These are phyloP conservation scores for Boletus reticuloceps DNA, from an alignment of 768 basidiomycete genomes.

Conservation along the genomic window DNA sequence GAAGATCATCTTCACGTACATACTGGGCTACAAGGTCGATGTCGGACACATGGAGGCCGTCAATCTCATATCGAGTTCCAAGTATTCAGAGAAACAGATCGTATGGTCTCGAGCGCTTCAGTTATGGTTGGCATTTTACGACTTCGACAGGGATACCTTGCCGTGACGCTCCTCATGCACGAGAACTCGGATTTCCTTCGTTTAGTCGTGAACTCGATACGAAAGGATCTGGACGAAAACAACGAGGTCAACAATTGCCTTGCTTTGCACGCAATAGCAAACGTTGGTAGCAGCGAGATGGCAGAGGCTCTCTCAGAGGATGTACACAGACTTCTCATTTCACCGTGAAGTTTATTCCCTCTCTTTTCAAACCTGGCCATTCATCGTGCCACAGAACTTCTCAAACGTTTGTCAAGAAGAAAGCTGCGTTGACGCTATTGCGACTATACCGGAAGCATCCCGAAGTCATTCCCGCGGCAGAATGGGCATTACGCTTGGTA, in stretches of 20 bases:
- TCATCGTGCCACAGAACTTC: constrained; percentile 65
- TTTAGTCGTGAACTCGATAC: constrained; percentile 95
- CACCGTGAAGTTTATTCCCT: constrained; percentile 59
- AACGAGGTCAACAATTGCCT: constrained; percentile 95
- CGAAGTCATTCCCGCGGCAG: constrained; percentile 86
- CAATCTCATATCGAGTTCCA: constrained; percentile 91
- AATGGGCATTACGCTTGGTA: constrained; percentile 95
- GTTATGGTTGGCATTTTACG: not conserved
- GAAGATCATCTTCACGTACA: constrained; percentile 99
- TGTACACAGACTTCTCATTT: constrained; percentile 92
- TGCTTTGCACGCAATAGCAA: constrained; percentile 96
- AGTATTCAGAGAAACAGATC: constrained; percentile 99
- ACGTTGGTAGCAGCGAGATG: constrained; percentile 98
- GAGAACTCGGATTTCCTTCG: constrained; percentile 97
- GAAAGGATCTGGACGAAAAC: constrained; percentile 93
- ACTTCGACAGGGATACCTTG: constrained; percentile 82
- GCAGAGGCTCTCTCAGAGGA: constrained; percentile 92
- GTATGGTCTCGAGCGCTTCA: constrained; percentile 46
- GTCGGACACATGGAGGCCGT: constrained; percentile 99
- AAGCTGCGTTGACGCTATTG: constrained; percentile 91
- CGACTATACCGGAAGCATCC: constrained; percentile 95
- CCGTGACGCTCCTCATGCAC: constrained; percentile 96
- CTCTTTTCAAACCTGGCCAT: constrained; percentile 6
- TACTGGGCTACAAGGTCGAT: constrained; percentile 98
- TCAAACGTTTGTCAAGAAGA: constrained; percentile 95